Conservation (phyloP, 345 rosid genomes). For the Erodium maritimum region DNA sequence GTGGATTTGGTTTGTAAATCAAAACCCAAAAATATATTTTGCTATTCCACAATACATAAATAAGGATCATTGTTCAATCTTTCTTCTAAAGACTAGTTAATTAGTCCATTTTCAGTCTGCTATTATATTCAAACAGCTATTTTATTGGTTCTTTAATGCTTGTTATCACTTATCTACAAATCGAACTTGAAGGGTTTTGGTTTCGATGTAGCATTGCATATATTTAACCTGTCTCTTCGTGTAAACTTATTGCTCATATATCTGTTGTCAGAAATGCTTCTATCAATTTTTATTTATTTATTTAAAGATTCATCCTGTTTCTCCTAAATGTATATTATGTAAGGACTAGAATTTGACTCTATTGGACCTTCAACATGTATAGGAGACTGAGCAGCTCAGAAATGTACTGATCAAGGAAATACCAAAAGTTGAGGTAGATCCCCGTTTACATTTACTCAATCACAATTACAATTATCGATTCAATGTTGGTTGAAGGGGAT, state of each 20-base stretch:
- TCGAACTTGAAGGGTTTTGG: not conserved
- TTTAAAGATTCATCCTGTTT: conserved; percentile 2
- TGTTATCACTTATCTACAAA: too few relatives aligned
- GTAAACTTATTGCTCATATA: not conserved
- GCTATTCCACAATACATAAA: too few relatives aligned
- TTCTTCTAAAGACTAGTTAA: too few relatives aligned
- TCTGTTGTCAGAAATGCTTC: not conserved
- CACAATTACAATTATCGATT: not conserved
- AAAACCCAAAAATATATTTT: too few relatives aligned
- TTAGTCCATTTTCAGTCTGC: not conserved
- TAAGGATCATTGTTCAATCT: not conserved
- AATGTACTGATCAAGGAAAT: conserved; percentile 34
- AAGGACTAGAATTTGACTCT: conserved; percentile 1
- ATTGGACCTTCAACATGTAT: conserved; percentile 15
- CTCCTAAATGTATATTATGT: conserved; percentile 2
- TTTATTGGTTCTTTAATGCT: too few relatives aligned
- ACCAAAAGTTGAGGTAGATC: conserved; percentile 34
- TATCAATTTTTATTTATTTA: not conserved
- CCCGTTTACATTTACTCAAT: not conserved
- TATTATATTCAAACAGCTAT: not conserved
- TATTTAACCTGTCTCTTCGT: not conserved
- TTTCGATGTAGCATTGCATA: not conserved
- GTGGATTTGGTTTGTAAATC: too few relatives aligned
- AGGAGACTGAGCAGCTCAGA: conserved; percentile 50
- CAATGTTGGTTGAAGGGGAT: not conserved